These are phyloP conservation scores for Kingdonia uniflora DNA, from an alignment of 164 flowering plant genomes.

Conservation along the genomic window DNA sequence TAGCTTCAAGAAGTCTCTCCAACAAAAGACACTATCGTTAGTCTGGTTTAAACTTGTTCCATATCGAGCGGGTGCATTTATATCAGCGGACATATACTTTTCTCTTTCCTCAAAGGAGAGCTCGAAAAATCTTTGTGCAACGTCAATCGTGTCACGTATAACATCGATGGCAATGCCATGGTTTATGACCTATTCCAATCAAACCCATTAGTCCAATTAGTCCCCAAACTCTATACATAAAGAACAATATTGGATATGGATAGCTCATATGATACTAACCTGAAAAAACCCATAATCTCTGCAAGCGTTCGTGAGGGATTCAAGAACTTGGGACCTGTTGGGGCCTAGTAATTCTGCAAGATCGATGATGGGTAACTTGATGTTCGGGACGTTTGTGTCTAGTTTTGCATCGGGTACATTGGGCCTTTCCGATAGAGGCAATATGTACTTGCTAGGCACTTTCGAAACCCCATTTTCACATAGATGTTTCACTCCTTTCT, in stretches of 20 bases:
- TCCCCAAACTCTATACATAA: not conserved
- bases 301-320: constrained; percentile 59
- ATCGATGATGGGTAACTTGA: constrained; percentile 64
- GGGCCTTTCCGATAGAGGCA: constrained; percentile 58
- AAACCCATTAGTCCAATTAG: not conserved
- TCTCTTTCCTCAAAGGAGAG: constrained; percentile 64
- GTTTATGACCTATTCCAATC: constrained; percentile 51
- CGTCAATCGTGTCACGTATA: constrained; percentile 36
- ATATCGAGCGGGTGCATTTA: constrained; percentile 56
- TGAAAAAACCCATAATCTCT: constrained; percentile 70
- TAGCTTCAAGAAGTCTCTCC: constrained; percentile 93
- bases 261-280: constrained; percentile 24
- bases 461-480: constrained; percentile 43
- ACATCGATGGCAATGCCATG: constrained; percentile 51
- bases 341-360: constrained; percentile 51
- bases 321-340: constrained; percentile 37
- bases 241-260: not conserved
- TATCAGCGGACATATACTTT: constrained; percentile 57
- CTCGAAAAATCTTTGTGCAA: constrained; percentile 48
- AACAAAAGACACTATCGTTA: constrained; percentile 69
- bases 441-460: constrained; percentile 65
- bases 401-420: not conserved
- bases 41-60: constrained; percentile 89
- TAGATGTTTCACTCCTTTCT: constrained; percentile 70
- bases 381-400: constrained; percentile 1